These are phyloP conservation scores for Globisporangium canariense DNA, from an alignment of 352 stramenopile genomes.

Conservation along the genomic window DNA sequence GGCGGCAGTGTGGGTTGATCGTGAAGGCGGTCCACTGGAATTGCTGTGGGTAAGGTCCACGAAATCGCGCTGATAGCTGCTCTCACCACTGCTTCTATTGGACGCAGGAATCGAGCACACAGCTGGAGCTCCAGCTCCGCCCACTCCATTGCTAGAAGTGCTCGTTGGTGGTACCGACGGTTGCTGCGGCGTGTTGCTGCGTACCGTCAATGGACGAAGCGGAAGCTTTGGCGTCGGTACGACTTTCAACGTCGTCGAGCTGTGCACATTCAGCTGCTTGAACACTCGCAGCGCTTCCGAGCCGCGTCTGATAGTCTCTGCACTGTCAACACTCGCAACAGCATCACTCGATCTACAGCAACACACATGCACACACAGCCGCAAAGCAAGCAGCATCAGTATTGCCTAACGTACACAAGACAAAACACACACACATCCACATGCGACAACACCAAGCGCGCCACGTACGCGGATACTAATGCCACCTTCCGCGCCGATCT, in stretches of 20 bases:
- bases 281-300: slow-evolving; percentile 27
- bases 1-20: not conserved
- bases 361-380: not conserved
- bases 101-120: not conserved
- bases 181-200: slow-evolving; percentile 1
- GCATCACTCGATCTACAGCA: slow-evolving; percentile 3
- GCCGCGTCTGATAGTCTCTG: slow-evolving; percentile 42
- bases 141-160: not conserved
- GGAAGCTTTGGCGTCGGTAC: slow-evolving; percentile 30
- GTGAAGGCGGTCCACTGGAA: not conserved
- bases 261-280: slow-evolving; percentile 14
- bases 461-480: slow-evolving; percentile 21
- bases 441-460: not conserved
- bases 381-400: not conserved
- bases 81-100: not conserved
- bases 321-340: not conserved
- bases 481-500: slow-evolving; percentile 40
- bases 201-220: slow-evolving; percentile 1
- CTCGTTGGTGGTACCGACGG: not conserved
- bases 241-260: slow-evolving; percentile 26
- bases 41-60: slow-evolving; percentile 27
- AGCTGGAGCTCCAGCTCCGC: not conserved
- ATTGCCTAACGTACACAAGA: not conserved
- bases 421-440: not conserved
- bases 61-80: slow-evolving; percentile 12